Base-by-base conservation (phyloP, 1,284 basidiomycete genomes). In the Earliella scabrosa region DNA sequence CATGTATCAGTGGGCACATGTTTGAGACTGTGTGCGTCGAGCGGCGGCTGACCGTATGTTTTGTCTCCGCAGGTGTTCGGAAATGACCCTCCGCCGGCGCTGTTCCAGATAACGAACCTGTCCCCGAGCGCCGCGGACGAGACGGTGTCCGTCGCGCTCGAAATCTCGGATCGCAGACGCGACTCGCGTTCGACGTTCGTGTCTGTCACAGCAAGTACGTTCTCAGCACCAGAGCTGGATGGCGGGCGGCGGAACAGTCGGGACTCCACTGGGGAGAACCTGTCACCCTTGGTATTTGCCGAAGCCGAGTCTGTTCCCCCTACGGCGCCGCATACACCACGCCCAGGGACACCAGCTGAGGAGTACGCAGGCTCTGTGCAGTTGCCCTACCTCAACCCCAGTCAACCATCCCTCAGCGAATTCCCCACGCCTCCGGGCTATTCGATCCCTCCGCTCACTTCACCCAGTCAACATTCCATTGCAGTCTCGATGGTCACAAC, bases 21-120 rank as follows among this genome's bases (percentile, higher is more conserved):
- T 16, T 44, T 50, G 23, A 35, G 20, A 32, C 45, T 21, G 44
- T 40, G 32, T 20, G 41, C 21, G 7, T 16, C 21, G n/a, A 20
- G 29, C 45, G 13, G 4, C 13, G 45, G 23, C 27, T 18, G 32
- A 24, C 31, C 21, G 45, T n/a, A 14, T 4, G 11, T 23, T 26
- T 36, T 23, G 27, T 52, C 27, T 50, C 14, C 29, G 29, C 47
- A 82, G 80, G 50, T 81, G 24, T 80, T 82, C 48, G 80, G 80
- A n/a, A 73, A 77, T 54, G 77, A 79, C 39, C 74, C 74, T 14
- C 75, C 75, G 9, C 60, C 63, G 1, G 66, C 71, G 31, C 60
- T 75, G 18, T 75, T 73, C 64, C 69, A 72, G 50, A 66, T 71
- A 49, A 65, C 67, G 13, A 68, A 67, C 46, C 45, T 58, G 50